Percentiles rank a stretch among this genome's conserved stretches.
These are phyloP conservation scores for Mucor velutinosus DNA, from an alignment of 371 early-diverging fungal species.

Conservation along the genomic window DNA sequence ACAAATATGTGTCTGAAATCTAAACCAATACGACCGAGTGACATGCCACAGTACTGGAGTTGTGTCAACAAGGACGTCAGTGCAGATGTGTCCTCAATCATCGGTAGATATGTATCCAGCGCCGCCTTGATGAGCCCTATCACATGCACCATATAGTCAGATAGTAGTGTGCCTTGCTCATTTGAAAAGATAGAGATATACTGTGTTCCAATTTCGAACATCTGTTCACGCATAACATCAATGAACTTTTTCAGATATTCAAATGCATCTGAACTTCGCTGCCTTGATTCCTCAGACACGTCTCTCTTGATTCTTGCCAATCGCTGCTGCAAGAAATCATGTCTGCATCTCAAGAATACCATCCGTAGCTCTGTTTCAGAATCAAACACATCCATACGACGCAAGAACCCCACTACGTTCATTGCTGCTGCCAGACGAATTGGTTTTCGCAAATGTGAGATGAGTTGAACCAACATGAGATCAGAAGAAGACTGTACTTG, in stretches of 20 bases:
- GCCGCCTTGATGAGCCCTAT: slow-evolving; percentile 36
- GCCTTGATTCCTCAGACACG: slow-evolving; percentile 22
- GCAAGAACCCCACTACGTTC: slow-evolving; percentile 77
- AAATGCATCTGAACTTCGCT: slow-evolving; percentile 53
- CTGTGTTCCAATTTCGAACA: slow-evolving; percentile 83
- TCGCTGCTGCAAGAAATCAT: slow-evolving; percentile 61
- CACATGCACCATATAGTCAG: slow-evolving; percentile 59
- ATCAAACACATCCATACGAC: slow-evolving; percentile 73
- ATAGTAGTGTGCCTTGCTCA: slow-evolving; percentile 43
- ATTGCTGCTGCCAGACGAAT: slow-evolving; percentile 81
- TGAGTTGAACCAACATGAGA: slow-evolving; percentile 72
- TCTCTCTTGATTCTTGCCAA: slow-evolving; percentile 42
- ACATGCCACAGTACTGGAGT: slow-evolving; percentile 84
- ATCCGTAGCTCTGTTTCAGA: slow-evolving; percentile 73
- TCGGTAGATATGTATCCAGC: slow-evolving; percentile 43
- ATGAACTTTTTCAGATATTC: slow-evolving; percentile 75
- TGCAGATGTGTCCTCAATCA: slow-evolving; percentile 66
- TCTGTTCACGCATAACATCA: slow-evolving; percentile 76
- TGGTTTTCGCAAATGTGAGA: slow-evolving; percentile 69
- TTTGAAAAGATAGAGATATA: slow-evolving; percentile 81
- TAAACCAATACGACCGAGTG: slow-evolving; percentile 77
- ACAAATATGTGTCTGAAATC: slow-evolving; percentile 75
- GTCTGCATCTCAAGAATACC: slow-evolving; percentile 75
- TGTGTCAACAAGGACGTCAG: slow-evolving; percentile 72
- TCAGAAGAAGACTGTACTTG: slow-evolving; percentile 69